Base-by-base conservation (phyloP, 371 early-diverging fungal genomes). In the Nosema muscidifuracis region DNA sequence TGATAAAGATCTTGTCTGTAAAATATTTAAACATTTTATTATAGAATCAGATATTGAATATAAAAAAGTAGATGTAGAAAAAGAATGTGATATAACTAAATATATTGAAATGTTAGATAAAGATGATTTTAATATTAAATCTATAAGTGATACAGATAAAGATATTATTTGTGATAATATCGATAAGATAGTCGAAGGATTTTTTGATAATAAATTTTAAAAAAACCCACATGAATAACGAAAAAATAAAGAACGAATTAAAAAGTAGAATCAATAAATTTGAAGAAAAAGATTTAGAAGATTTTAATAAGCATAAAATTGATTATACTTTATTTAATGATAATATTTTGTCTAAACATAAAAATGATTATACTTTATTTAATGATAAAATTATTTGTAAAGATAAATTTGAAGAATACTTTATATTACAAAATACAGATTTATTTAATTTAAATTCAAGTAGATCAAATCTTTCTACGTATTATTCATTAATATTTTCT, bases 1-100 rank as follows among this genome's bases (percentile, higher is more conserved):
- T 47, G 55, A 53, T 28, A 6, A 6, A 20, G 24, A 53, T 53
- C 4, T 20, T 6, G 24, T 24, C 2, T 2, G 24, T 7, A 6
- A 28, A 53, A 53, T 53, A 9, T 53, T 53, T 28, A 53, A 53
- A 53, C 55, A 53, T 53, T 28, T 53, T 24, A 3, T 53, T 2
- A 24, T n/a, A n/a, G n/a, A n/a, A n/a, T n/a, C n/a, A n/a, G n/a
- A n/a, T n/a, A n/a, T 9, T 53, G 55, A 53, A 24, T 3, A 53
- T 53, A 18, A 53, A 20, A 6, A 26, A 53, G 28, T 15, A 53
- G 28, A 26, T 24, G 55, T 24, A 53, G 26, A 26, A 7, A 26
- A 53, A 28, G 7, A 22, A 26, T 7, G 1, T 7, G 16, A 24
- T n/a, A n/a, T n/a, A n/a, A n/a, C n/a, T n/a, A n/a, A n/a, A n/a